Percentiles rank a stretch among this genome's conserved stretches.
phyloP scores from a whole-genome alignment of 2,329 filamentous ascomycete species.

The Cryphonectria parasitica region DNA sequence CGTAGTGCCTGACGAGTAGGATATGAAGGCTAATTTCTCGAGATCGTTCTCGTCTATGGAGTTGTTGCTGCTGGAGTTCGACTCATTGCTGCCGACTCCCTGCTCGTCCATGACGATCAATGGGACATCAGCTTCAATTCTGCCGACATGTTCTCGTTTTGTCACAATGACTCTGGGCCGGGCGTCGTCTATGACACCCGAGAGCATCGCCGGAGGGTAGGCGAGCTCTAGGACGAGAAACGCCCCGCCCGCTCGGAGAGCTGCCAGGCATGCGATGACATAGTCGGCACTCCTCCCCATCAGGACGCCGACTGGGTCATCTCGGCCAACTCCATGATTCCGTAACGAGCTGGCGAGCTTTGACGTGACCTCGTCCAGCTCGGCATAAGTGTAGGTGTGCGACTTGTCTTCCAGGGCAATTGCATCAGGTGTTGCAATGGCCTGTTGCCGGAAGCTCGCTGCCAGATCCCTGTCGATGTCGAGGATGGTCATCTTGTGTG shows the following conservation, averaged over 20 bases:
- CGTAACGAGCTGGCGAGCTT: conserved; percentile 68
- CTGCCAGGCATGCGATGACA: conserved; percentile 76
- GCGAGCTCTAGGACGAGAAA: conserved; percentile 81
- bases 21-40: conserved; percentile 77
- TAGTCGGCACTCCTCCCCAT: conserved; percentile 78
- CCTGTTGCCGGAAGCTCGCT: conserved; percentile 72
- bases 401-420: conserved; percentile 74
- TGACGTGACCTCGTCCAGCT: conserved; percentile 70
- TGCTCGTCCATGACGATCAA: conserved; percentile 66
- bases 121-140: conserved; percentile 66
- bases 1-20: conserved; percentile 78
- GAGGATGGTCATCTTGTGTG: conserved; percentile 61
- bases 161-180: conserved; percentile 73
- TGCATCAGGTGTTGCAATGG: conserved; percentile 67
- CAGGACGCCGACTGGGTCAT: conserved; percentile 75
- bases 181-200: conserved; percentile 78
- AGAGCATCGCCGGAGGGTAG: conserved; percentile 73
- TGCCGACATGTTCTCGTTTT: conserved; percentile 63
- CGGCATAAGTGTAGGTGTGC: conserved; percentile 69
- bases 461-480: conserved; percentile 74
- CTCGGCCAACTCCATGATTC: conserved; percentile 69
- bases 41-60: conserved; percentile 65
- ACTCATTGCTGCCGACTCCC: conserved; percentile 35
- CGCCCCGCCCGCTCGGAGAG: conserved; percentile 77
- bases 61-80: conserved; percentile 40